phyloP scores from a whole-genome alignment of 495 filamentous ascomycete genomes.

The Talaromyces borbonicus region DNA sequence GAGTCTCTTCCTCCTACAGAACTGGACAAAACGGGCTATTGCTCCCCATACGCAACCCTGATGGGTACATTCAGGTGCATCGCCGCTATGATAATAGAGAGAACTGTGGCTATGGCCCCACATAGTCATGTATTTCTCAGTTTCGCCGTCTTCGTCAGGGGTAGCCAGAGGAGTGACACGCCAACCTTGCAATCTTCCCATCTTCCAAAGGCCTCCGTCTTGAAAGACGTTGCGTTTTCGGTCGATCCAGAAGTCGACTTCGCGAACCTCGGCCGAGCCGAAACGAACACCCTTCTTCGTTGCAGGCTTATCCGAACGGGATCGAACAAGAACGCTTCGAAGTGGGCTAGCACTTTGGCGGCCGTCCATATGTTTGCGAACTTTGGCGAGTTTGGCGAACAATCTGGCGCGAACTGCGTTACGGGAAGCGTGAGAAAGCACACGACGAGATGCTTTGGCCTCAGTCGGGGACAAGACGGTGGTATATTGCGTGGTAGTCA shows the following conservation, averaged over 20 bases:
- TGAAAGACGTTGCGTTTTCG: slow-evolving; percentile 12
- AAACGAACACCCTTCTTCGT: slow-evolving; percentile 17
- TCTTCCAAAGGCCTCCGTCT: slow-evolving; percentile 8
- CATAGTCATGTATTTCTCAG: slow-evolving; percentile 15
- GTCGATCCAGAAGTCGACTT: slow-evolving; percentile 17
- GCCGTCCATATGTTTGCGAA: slow-evolving; percentile 1
- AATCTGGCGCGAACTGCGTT: background rate
- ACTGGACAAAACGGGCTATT: background rate
- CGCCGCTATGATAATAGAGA: background rate
- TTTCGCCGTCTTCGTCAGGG: slow-evolving; percentile 17
- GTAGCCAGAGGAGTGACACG: slow-evolving; percentile 11
- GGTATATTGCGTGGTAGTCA: background rate
- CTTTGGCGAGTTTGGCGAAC: background rate
- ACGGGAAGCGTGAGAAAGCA: background rate
- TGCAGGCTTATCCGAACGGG: background rate
- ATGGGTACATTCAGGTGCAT: background rate
- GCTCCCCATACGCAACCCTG: background rate
- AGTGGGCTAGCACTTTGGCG: slow-evolving; percentile 1
- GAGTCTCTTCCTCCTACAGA: background rate
- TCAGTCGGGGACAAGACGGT: background rate
- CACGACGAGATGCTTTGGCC: background rate
- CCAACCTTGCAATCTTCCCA: slow-evolving; percentile 18
- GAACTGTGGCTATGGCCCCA: slow-evolving; percentile 12
- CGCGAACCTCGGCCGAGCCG: slow-evolving; percentile 10
- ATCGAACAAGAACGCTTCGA: slow-evolving; percentile 7